Evolutionary conservation across 768 basidiomycete species (phyloP).

Genomic region (Rhizopogon salebrosus): DNA sequence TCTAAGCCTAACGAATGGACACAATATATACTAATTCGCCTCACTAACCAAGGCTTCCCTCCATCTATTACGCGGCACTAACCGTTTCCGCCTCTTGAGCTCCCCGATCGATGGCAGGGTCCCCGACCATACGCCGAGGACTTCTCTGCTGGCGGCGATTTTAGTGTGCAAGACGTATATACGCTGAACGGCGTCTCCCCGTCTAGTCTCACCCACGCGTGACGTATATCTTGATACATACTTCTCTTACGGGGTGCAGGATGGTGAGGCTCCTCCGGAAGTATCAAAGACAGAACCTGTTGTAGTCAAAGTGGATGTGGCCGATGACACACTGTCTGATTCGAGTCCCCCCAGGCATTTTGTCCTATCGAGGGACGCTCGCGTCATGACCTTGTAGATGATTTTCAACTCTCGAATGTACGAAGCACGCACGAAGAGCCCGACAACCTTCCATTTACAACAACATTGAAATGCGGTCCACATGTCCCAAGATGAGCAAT

Average conservation of each 20-base stretch:
- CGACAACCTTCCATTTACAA: constrained; percentile 2
- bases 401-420: neutral
- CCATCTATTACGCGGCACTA: neutral
- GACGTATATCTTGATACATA: constrained; percentile 6
- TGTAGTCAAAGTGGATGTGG: neutral
- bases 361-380: constrained; percentile 2
- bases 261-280: neutral
- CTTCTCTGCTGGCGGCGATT: constrained; percentile 41
- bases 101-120: constrained; percentile 38
- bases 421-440: neutral
- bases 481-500: neutral
- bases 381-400: neutral
- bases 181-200: constrained; percentile 11
- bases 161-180: constrained; percentile 7
- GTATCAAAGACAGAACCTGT: neutral
- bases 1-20: neutral
- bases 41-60: neutral
- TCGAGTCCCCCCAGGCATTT: constrained; percentile 6
- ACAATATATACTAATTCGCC: neutral
- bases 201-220: constrained; percentile 16
- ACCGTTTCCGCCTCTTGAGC: constrained; percentile 18
- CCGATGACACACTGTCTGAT: constrained; percentile 1
- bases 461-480: neutral
- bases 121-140: constrained; percentile 37
- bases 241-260: neutral